These are phyloP conservation scores for Monascus purpureus DNA, from an alignment of 495 filamentous ascomycete species.

Conservation along the genomic window DNA sequence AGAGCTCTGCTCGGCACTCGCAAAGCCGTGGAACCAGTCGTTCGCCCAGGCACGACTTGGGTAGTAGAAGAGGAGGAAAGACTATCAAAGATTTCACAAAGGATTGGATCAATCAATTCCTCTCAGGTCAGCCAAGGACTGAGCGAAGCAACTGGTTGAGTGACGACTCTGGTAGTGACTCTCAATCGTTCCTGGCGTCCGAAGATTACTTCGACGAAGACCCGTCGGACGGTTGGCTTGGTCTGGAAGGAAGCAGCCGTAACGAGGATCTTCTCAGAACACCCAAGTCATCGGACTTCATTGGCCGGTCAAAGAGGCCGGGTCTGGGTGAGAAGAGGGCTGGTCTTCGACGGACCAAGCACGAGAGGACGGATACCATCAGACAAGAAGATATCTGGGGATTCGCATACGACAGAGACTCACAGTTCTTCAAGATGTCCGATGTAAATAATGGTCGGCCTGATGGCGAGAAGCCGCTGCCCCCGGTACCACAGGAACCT, in stretches of 20 bases:
- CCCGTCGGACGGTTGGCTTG: conserved; percentile 29
- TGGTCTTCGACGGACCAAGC: conserved; percentile 30
- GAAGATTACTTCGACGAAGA: conserved; percentile 31
- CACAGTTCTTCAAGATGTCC: conserved; percentile 19
- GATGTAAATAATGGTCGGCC: conserved; percentile 17
- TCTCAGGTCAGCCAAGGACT: conserved; percentile 42
- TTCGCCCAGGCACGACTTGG: conserved; percentile 12
- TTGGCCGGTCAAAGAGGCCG: conserved; percentile 11
- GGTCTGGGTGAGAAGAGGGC: conserved; percentile 5
- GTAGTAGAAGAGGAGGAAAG: conserved; percentile 24
- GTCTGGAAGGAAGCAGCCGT: conserved; percentile 26
- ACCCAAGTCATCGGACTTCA: conserved; percentile 30
- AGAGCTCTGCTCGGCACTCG: conserved; percentile 5
- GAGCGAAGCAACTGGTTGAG: conserved; percentile 62
- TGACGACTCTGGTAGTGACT: conserved; percentile 50
- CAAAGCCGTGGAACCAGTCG: conserved; percentile 11
- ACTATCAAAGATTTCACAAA: conserved; percentile 49
- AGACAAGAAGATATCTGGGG: conserved; percentile 44
- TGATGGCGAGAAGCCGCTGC: conserved; percentile 30
- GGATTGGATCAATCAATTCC: conserved; percentile 67
- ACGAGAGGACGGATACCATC: conserved; percentile 49
- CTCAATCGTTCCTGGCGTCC: conserved; percentile 31
- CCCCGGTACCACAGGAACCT: conserved; percentile 24
- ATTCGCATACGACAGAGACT: conserved; percentile 32
- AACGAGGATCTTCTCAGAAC: conserved; percentile 29